Evolutionary conservation across 306 rosid genomes (phyloP).

Genomic region (Gastrolobium bilobum): DNA sequence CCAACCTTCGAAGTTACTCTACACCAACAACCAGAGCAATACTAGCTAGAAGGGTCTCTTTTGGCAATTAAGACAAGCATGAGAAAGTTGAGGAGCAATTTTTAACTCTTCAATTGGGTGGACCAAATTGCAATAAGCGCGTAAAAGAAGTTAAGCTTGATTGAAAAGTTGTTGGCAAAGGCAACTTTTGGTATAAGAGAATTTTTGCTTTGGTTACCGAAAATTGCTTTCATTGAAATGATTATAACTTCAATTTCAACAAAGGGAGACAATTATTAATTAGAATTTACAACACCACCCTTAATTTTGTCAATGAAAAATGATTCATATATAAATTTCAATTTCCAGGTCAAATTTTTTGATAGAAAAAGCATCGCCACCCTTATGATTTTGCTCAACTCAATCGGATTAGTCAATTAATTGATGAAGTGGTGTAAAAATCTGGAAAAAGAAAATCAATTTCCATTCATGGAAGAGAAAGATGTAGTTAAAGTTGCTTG

Average conservation of each 20-base stretch:
- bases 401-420: too few relatives aligned
- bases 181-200: slow-evolving; percentile 32
- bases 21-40: slow-evolving; percentile 32
- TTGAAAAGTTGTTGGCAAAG: slow-evolving; percentile 47
- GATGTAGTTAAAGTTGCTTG: neutral
- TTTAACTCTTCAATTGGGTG: slow-evolving; percentile 35
- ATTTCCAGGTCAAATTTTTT: neutral
- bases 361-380: too few relatives aligned
- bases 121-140: slow-evolving; percentile 36
- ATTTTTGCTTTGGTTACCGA: neutral
- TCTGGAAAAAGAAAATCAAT: neutral
- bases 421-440: too few relatives aligned
- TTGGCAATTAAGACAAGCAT: slow-evolving; percentile 59
- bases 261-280: neutral
- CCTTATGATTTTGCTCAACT: too few relatives aligned
- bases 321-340: neutral
- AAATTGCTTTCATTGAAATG: slow-evolving; percentile 20
- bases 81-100: slow-evolving; percentile 57
- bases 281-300: neutral
- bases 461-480: neutral
- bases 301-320: neutral
- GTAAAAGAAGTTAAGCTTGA: slow-evolving; percentile 38
- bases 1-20: slow-evolving; percentile 52
- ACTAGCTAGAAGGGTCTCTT: neutral
- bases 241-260: slow-evolving; percentile 18